Percentiles rank a stretch among this genome's conserved stretches.
phyloP scores from a whole-genome alignment of 1,284 basidiomycete genomes.

The Trametes polyzona region DNA sequence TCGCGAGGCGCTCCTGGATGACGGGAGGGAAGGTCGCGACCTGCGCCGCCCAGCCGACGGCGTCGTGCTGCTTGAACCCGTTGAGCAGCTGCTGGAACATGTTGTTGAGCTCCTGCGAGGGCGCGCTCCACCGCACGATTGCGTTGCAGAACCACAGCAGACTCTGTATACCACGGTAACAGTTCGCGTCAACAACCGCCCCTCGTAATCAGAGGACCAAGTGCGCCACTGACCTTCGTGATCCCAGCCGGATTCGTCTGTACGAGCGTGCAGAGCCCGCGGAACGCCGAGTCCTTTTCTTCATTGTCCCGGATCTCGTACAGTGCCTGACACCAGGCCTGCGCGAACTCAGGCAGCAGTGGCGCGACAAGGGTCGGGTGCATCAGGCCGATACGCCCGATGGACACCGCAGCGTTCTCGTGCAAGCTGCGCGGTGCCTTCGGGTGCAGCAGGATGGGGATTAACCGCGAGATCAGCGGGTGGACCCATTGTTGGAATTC shows the following conservation, averaged over 20 bases:
- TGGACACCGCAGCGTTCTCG: constrained; percentile 99
- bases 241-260: constrained; percentile 93
- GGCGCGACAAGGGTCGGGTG: constrained; percentile 90
- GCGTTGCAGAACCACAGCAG: constrained; percentile 96
- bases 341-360: constrained; percentile 88
- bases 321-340: constrained; percentile 96
- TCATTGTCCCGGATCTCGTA: constrained; percentile 99
- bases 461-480: constrained; percentile 84
- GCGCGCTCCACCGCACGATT: constrained; percentile 91
- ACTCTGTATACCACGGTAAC: constrained; percentile 53
- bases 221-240: constrained; percentile 60
- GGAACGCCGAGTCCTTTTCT: constrained; percentile 99
- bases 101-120: constrained; percentile 84
- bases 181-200: constrained; percentile 6
- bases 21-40: constrained; percentile 76
- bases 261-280: constrained; percentile 95
- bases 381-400: constrained; percentile 94
- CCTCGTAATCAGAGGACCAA: neutral
- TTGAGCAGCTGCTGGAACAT: constrained; percentile 89
- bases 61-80: constrained; percentile 86
- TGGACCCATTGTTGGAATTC: constrained; percentile 91
- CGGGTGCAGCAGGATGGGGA: constrained; percentile 90
- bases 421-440: constrained; percentile 94
- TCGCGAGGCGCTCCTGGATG: constrained; percentile 77
- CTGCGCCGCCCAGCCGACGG: constrained; percentile 77